Evolutionary conservation across 768 basidiomycete species (phyloP).

Genomic region (Podaxis mareebaensis): DNA sequence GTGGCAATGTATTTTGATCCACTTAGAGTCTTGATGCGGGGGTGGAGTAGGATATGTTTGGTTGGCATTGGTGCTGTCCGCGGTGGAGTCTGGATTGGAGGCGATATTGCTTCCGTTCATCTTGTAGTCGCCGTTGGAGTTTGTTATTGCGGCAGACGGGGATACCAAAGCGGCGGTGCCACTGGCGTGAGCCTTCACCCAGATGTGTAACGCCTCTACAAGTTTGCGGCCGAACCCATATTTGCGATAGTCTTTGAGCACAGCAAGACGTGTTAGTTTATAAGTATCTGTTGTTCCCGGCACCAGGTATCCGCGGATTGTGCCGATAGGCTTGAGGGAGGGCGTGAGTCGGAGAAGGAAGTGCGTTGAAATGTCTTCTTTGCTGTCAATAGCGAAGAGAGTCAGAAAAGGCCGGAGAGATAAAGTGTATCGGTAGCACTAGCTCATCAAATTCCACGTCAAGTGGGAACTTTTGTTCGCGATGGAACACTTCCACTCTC

Average conservation of each 20-base stretch:
- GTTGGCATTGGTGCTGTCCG: not conserved
- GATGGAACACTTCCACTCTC: conserved; percentile 59
- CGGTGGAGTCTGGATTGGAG: not conserved
- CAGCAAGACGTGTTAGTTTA: conserved; percentile 73
- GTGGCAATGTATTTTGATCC: conserved; percentile 51
- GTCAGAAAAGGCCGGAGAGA: conserved; percentile 13
- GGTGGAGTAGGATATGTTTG: not conserved
- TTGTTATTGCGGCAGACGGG: conserved; percentile 17
- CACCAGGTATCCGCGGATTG: conserved; percentile 53
- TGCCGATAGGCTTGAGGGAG: conserved; percentile 65
- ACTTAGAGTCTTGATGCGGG: not conserved
- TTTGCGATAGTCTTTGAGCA: conserved; percentile 65
- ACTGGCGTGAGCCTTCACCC: conserved; percentile 49
- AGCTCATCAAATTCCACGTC: conserved; percentile 79
- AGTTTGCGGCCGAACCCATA: conserved; percentile 67
- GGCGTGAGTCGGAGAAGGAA: conserved; percentile 69
- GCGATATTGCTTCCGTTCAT: conserved; percentile 24
- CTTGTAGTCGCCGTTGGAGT: conserved; percentile 16
- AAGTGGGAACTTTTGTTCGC: conserved; percentile 70
- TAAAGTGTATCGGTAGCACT: conserved; percentile 21
- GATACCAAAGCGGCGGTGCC: conserved; percentile 14
- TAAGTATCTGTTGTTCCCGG: conserved; percentile 45
- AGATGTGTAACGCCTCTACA: conserved; percentile 61
- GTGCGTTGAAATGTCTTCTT: conserved; percentile 66
- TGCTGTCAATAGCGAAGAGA: conserved; percentile 35